Base-by-base conservation (phyloP, 306 rosid species). In the Cicer arietinum region DNA sequence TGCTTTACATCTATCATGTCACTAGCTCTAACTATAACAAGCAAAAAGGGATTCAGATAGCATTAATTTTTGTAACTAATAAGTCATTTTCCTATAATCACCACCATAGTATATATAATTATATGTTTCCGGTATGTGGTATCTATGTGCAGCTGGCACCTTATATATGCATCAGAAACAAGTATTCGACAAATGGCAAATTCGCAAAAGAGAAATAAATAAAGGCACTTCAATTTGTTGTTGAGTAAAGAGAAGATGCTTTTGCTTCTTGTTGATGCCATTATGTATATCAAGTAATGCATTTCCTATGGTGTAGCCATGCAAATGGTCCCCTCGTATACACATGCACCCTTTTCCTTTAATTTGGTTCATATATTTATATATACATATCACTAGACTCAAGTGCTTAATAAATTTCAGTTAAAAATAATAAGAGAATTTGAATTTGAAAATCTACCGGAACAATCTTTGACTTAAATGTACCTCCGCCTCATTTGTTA, bases 311-410 rank as follows among this genome's bases (percentile, higher is more conserved):
- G 35, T 30, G 69, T 67, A 73, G 84, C 88, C 86, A 84, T 87
- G 90, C 90, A 88, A 86, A 83, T 87, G 97, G 97, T 91, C 97
- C 97, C 95, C 89, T 58, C 75, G 40, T n/a, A 44, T 47, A 53
- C 47, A 37, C 61, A 50, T 16, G 13, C 16, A 77, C 68, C 69
- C 60, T 72, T 66, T 75, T 65, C 72, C 16, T 70, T 3, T 30
- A 30, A 30, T 30, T 74, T 61, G 73, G 78, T 77, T 77, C 79
- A 78, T 81, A 65, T 71, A 48, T 68, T 67, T 56, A 67, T 71
- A 66, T 10, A 18, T 7, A 67, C 75, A 11, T 41, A 3, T 30
- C 0, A 30, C 3, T 5, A 3, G 0, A 30, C 5, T 30, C 35
- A 30, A 30, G 35, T 30, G 5, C 5, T 30, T 30, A 30, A 3